phyloP scores from a whole-genome alignment of 129 eudicot species.

The Solidago caesia region DNA sequence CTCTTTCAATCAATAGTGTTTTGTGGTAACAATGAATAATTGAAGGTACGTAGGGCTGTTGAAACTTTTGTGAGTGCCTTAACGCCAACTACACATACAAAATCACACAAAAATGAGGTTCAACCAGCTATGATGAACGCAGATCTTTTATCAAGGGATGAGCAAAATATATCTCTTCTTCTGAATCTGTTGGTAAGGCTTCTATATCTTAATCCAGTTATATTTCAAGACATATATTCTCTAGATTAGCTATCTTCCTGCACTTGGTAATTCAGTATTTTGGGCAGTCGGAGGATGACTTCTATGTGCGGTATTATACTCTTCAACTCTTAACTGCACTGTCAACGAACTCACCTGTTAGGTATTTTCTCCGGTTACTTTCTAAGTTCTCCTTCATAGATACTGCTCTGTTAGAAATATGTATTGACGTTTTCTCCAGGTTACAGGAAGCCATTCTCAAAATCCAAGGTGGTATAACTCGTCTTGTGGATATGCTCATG shows the following conservation, averaged over 20 bases:
- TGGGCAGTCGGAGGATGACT: conserved; percentile 90
- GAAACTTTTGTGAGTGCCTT: conserved; percentile 87
- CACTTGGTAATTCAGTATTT: conserved; percentile 25
- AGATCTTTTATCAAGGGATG: conserved; percentile 39
- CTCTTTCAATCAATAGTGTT: conserved; percentile 4
- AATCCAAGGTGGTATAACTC: conserved; percentile 82
- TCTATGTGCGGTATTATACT: conserved; percentile 87
- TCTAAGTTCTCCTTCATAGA: background rate
- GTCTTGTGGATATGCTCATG: conserved; percentile 97
- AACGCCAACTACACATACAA: conserved; percentile 65
- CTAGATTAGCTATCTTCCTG: background rate
- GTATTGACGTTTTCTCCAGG: conserved; percentile 42
- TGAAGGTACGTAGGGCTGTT: conserved; percentile 85
- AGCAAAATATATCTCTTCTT: conserved; percentile 33
- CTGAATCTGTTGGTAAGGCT: conserved; percentile 31
- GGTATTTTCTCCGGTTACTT: conserved; percentile 39
- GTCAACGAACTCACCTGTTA: conserved; percentile 63
- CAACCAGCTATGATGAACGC: conserved; percentile 45
- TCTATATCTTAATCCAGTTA: conserved; percentile 7
- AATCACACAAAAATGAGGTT: conserved; percentile 56
- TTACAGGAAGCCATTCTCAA: conserved; percentile 89
- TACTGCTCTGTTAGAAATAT: background rate
- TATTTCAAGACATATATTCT: background rate
- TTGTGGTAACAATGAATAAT: conserved; percentile 16
- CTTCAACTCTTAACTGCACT: conserved; percentile 87